These are phyloP conservation scores for Candida wancherniae DNA, from an alignment of 805 yeast genomes.

Conservation along the genomic window DNA sequence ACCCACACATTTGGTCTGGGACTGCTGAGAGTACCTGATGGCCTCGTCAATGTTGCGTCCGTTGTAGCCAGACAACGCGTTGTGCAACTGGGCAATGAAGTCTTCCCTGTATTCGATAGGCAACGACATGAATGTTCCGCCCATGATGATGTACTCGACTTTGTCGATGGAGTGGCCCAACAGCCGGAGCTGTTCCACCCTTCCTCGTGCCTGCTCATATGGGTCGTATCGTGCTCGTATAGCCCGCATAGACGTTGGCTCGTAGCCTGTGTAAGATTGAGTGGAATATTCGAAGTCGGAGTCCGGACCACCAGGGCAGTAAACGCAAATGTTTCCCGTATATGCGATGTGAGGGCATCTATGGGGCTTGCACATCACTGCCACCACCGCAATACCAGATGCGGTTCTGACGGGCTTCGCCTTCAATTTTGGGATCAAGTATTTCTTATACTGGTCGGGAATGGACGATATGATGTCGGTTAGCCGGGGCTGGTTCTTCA, in stretches of 20 bases:
- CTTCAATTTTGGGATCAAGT: slow-evolving; percentile 83
- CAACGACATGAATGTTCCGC: slow-evolving; percentile 96
- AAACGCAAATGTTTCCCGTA: slow-evolving; percentile 97
- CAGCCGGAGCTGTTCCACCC: slow-evolving; percentile 92
- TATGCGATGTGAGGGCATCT: slow-evolving; percentile 98
- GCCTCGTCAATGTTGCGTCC: slow-evolving; percentile 89
- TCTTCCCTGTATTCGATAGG: slow-evolving; percentile 85
- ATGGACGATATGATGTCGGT: slow-evolving; percentile 93
- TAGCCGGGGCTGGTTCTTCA: slow-evolving; percentile 87
- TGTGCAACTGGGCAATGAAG: slow-evolving; percentile 85
- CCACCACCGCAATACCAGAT: slow-evolving; percentile 97
- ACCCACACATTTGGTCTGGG: slow-evolving; percentile 95
- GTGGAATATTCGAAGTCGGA: slow-evolving; percentile 97
- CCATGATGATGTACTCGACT: slow-evolving; percentile 97
- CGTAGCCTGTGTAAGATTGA: slow-evolving; percentile 97
- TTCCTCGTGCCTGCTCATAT: slow-evolving; percentile 96
- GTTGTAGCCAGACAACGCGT: slow-evolving; percentile 89
- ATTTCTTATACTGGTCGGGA: slow-evolving; percentile 93
- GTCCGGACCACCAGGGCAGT: slow-evolving; percentile 99
- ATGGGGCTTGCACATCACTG: slow-evolving; percentile 99
- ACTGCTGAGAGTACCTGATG: slow-evolving; percentile 83
- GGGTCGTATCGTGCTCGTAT: slow-evolving; percentile 98
- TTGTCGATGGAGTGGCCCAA: slow-evolving; percentile 95
- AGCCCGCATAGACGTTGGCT: slow-evolving; percentile 99
- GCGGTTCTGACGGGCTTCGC: slow-evolving; percentile 99